phyloP scores from a whole-genome alignment of 345 rosid genomes.

The Rhodamnia argentea region DNA sequence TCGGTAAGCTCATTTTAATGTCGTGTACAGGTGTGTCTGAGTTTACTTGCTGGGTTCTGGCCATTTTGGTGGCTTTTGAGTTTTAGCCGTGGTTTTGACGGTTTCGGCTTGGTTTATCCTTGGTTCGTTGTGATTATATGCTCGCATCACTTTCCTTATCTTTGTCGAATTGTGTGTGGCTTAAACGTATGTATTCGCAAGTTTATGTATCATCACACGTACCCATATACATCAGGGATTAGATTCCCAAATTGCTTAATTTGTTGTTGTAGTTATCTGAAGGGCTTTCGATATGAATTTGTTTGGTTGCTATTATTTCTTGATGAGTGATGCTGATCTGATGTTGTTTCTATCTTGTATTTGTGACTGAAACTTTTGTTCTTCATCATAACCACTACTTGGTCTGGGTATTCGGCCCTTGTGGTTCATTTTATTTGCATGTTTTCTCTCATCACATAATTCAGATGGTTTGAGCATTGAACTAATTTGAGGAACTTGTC shows the following conservation, averaged over 20 bases:
- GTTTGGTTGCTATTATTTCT: no score
- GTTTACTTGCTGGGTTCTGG: not conserved
- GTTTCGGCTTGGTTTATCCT: not conserved
- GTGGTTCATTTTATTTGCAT: not conserved
- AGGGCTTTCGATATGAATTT: not conserved
- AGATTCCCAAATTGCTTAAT: not conserved
- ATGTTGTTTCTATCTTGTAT: not conserved
- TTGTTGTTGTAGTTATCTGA: not conserved
- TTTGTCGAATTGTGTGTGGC: no score
- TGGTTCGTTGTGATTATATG: not conserved
- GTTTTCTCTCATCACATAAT: not conserved
- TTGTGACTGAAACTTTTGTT: not conserved
- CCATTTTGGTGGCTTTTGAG: not conserved
- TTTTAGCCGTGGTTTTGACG: not conserved
- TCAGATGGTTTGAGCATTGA: not conserved
- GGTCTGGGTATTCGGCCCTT: rapidly evolving
- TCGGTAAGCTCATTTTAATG: not conserved
- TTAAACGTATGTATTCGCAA: not conserved
- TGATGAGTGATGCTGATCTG: not conserved
- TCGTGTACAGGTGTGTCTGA: not conserved
- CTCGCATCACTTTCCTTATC: not conserved
- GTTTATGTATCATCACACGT: not conserved
- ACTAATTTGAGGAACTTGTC: not conserved
- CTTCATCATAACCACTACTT: not conserved
- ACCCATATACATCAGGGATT: not conserved